A percentile compares a stretch with the other conserved stretches of the same genome.
phyloP scores from a whole-genome alignment of 2,329 filamentous ascomycete genomes.

The Scytalidium lignicola region DNA sequence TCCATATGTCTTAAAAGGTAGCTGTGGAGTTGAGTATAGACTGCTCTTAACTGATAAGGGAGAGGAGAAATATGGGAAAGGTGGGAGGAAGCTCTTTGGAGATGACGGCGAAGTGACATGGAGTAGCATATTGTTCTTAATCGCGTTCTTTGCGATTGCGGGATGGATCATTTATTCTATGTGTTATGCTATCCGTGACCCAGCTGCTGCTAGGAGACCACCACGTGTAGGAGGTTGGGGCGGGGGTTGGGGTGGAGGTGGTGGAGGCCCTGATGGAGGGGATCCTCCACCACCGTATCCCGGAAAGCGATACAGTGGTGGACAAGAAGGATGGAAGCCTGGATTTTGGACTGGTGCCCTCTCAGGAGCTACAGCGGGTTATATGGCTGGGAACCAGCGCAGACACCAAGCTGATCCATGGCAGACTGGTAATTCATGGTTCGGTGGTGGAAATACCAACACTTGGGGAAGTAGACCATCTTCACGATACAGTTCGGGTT shows the following conservation, averaged over 20 bases:
- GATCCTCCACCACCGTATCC: conserved; percentile 28
- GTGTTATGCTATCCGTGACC: conserved; percentile 24
- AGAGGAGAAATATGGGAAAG: conserved; percentile 58
- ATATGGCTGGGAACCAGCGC: conserved; percentile 50
- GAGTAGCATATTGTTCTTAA: conserved; percentile 48
- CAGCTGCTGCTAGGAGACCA: conserved; percentile 11
- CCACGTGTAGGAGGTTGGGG: conserved; percentile 36
- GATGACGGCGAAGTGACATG: conserved; percentile 23
- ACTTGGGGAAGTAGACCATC: conserved; percentile 25
- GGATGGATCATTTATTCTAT: conserved; percentile 58
- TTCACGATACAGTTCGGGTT: conserved; percentile 25
- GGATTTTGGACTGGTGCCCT: conserved; percentile 66
- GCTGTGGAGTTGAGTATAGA: conserved; percentile 87
- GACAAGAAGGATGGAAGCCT: conserved; percentile 55
- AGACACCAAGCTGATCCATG: conserved; percentile 30
- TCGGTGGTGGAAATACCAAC: conserved; percentile 12
- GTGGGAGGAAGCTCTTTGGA: conserved; percentile 14
- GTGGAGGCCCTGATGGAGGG: conserved; percentile 15
- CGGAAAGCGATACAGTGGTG: conserved; percentile 15
- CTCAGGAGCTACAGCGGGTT: conserved; percentile 64
- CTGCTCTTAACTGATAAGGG: conserved; percentile 73
- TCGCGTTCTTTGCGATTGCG: conserved; percentile 56
- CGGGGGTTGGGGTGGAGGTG: conserved; percentile 36
- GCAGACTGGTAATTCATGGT: conserved; percentile 12
- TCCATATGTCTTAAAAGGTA: conserved; percentile 82